Conservation (phyloP, 208 protist species). For the Leishmania turanica region DNA sequence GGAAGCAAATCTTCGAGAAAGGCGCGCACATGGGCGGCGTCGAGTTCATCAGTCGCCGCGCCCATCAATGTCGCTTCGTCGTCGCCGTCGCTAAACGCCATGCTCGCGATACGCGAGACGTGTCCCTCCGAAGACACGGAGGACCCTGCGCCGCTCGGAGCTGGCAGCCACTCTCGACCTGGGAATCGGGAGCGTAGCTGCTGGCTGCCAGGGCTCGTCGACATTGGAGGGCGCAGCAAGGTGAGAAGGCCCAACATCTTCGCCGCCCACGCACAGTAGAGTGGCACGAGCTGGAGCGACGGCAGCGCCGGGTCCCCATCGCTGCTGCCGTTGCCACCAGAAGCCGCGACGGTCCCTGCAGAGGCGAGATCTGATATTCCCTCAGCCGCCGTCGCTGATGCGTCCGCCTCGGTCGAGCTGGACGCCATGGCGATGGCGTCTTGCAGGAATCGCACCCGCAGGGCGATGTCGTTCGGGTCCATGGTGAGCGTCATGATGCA, state of each 20-base stretch:
- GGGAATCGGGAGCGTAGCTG: background rate
- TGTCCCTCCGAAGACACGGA: background rate
- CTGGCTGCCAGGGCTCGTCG: background rate
- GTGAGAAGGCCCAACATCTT: conserved; percentile 19
- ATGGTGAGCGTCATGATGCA: conserved; percentile 34
- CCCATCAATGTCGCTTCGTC: conserved; percentile 4
- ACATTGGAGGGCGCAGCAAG: conserved; percentile 15
- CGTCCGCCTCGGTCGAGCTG: background rate
- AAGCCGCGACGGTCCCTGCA: background rate
- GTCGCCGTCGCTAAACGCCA: conserved; percentile 32
- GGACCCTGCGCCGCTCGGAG: background rate
- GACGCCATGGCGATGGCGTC: conserved; percentile 25
- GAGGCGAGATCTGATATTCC: background rate
- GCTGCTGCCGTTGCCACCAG: background rate
- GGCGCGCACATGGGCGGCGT: conserved; percentile 12
- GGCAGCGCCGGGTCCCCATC: background rate
- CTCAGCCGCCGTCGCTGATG: background rate
- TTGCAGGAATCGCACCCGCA: conserved; percentile 40
- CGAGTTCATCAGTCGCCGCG: background rate
- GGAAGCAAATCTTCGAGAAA: conserved; percentile 26
- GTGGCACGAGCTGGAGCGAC: background rate
- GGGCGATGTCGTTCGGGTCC: conserved; percentile 35
- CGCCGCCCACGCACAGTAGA: conserved; percentile 16
- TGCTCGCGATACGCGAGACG: conserved; percentile 28
- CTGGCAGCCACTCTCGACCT: conserved; percentile 1